Base-by-base conservation (phyloP, 2,329 filamentous ascomycete species). In the Fusarium pilosicola region DNA sequence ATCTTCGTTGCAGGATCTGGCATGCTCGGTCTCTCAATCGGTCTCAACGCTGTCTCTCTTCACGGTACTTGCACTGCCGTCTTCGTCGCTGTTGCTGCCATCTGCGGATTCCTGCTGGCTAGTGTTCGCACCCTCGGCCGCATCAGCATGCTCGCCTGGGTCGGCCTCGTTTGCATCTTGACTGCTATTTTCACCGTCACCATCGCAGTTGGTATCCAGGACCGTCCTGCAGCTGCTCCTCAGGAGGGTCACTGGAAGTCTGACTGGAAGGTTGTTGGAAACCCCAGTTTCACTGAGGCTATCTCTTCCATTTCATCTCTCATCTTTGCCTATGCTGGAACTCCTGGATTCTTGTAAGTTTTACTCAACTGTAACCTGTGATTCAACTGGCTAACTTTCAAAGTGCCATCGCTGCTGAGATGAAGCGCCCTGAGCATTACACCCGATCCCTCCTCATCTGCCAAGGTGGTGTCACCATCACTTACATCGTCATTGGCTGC, bases 61-160 rank as follows among this genome's bases (percentile, higher is more conserved):
- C 83, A 85, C 62, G 83, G 75, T 5, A 70, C 80, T 5, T 84
- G 83, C 71, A 84, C 83, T 11, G 82, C 82, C 5, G 74, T 80
- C n/a, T 85, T 85, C 28, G 82, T 84, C 17, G 82, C 78, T n/a
- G 77, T 84, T 7, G 82, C 82, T 20, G 78, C 77, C 18, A 60
- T 79, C 14, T 61, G 77, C 15, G 73, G 71, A 18, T 79, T 82
- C 54, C 71, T 70, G 20, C 74, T 84, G n/a, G 79, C 79, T 2
- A 80, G 79, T 64, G 77, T 82, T 24, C 80, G 76, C 6, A 82
- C 80, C 0, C 75, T 82, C 12, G 76, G 78, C 17, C 76, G 77
- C 13, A 78, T 82, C 24, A 80, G 73, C 32, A 81, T 79, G 79
- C 74, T 82, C 6, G 79, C 79, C 2, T 81, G 79, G 79, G 30